Evolutionary conservation across 257 asterid genomes (phyloP), one percentile per base, ranked within the genome.

Genomic region (Rehmannia glutinosa): DNA sequence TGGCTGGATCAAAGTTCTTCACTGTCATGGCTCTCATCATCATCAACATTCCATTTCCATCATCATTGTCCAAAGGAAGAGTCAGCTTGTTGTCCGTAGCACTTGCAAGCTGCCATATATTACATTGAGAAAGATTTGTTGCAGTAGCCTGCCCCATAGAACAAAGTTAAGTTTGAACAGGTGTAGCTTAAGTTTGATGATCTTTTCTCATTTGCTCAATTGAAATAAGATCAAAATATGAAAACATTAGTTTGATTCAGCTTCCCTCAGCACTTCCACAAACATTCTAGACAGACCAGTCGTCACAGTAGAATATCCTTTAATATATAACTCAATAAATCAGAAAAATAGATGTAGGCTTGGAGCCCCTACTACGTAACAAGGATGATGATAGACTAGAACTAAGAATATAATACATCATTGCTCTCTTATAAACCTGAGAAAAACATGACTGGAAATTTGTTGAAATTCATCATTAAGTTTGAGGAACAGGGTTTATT

Each of bases 21-120:
- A 74, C 84, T 33, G 92, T 73, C 97, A 90, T 93, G 53, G 87
- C 98, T 67, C 86, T 80, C 96, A 90, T 90, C 83, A 80, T 83
- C 95, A 90, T 81, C 76, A 86, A 6, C 90, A 61, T 87, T 65
- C 88, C 87, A 73, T 53, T 77, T 33, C 57, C 78, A 5, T 72
- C 86, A 13, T 75, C 87, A 60, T 64, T 70, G 39, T 89, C 89
- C 39, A 72, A 20, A 20, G 95, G 91, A 66, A 92, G 90, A 63
- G 63, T 55, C 59, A 72, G 77, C 53, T 47, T 21, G 60, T 71
- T 69, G 62, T 83, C 86, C n/a, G 77, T 38, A 20, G 85, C 96
- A 64, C 76, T 82, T 30, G 98, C 85, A 35, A 89, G 69, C 80
- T 78, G 83, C 79, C 70, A 79, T 56, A 81, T 13, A 66, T 67